A percentile compares a stretch with the other conserved stretches of the same genome.
Conservation (phyloP, 2,329 filamentous ascomycete species). For the Colletotrichum sp. region DNA sequence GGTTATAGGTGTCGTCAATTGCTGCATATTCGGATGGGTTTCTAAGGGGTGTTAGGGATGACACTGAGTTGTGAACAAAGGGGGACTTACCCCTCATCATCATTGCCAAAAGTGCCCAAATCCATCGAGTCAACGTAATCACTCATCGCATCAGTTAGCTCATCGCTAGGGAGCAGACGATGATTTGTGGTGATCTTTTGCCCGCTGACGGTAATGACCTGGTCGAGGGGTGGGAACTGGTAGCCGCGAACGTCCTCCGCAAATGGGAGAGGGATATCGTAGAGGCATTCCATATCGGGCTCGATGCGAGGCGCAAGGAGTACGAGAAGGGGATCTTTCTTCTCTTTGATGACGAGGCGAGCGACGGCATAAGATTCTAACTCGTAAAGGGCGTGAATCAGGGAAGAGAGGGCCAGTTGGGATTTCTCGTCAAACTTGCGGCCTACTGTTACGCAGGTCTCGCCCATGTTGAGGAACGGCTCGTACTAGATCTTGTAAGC, state of each 20-base stretch:
- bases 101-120: slow-evolving; percentile 70
- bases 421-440: slow-evolving; percentile 82
- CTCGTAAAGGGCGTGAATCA: slow-evolving; percentile 87
- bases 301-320: slow-evolving; percentile 84
- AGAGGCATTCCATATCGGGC: slow-evolving; percentile 79
- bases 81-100: slow-evolving; percentile 74
- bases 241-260: slow-evolving; percentile 92
- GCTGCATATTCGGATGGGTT: slow-evolving; percentile 70
- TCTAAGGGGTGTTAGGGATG: slow-evolving; percentile 31
- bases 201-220: slow-evolving; percentile 85
- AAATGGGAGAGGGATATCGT: slow-evolving; percentile 91
- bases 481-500: slow-evolving; percentile 81
- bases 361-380: slow-evolving; percentile 86
- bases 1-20: slow-evolving; percentile 84
- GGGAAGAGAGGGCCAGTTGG: slow-evolving; percentile 82
- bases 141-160: slow-evolving; percentile 82
- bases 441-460: slow-evolving; percentile 77
- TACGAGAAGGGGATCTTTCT: slow-evolving; percentile 77
- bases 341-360: slow-evolving; percentile 83
- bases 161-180: slow-evolving; percentile 78
- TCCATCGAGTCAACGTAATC: slow-evolving; percentile 95
- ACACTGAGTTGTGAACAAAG: background rate
- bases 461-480: slow-evolving; percentile 84
- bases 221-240: slow-evolving; percentile 88
- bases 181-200: slow-evolving; percentile 77